Percentiles rank a stretch among this genome's conserved stretches.
phyloP scores from a whole-genome alignment of 2,329 filamentous ascomycete species.

The Aspergillus persii region DNA sequence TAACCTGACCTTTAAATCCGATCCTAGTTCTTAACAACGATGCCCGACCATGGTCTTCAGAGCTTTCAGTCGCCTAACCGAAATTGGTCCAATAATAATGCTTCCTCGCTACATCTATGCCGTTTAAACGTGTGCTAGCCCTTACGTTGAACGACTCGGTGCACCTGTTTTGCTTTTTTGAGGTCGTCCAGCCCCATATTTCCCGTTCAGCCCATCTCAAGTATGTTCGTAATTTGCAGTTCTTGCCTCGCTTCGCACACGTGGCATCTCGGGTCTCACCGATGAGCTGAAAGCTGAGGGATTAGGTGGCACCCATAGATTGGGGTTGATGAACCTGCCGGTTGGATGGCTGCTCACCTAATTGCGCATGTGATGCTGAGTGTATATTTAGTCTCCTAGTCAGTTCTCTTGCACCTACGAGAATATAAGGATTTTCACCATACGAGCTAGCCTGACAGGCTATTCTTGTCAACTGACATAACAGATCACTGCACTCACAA shows the following conservation, averaged over 20 bases:
- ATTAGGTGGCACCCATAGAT: not conserved
- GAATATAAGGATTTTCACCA: too few relatives aligned
- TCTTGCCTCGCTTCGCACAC: not conserved
- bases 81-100: too few relatives aligned
- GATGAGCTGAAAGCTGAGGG: not conserved
- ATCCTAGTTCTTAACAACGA: too few relatives aligned
- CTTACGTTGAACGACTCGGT: too few relatives aligned
- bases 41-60: not conserved
- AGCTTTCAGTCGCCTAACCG: not conserved
- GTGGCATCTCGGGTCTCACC: not conserved
- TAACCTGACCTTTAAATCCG: too few relatives aligned
- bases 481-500: not conserved
- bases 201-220: not conserved
- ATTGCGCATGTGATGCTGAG: too few relatives aligned
- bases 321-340: not conserved
- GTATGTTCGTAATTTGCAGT: not conserved
- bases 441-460: too few relatives aligned
- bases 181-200: not conserved
- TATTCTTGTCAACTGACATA: not conserved
- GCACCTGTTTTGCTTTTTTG: too few relatives aligned
- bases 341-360: not conserved
- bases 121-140: too few relatives aligned
- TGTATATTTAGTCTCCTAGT: too few relatives aligned
- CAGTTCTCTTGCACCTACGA: too few relatives aligned
- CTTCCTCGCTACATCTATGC: too few relatives aligned